phyloP scores from a whole-genome alignment of 2,329 filamentous ascomycete species.

The Pseudocercospora vitis region DNA sequence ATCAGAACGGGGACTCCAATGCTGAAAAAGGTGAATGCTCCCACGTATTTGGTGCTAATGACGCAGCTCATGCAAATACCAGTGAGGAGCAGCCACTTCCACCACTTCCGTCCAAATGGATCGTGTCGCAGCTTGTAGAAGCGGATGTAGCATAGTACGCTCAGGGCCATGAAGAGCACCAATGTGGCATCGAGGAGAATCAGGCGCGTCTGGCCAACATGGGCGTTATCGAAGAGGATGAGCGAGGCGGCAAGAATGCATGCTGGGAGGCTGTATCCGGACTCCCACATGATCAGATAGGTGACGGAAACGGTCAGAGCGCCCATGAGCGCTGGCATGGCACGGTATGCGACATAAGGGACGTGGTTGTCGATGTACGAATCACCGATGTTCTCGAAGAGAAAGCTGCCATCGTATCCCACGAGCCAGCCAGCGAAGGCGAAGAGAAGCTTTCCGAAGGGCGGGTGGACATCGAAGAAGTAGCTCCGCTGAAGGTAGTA shows the following conservation, averaged over 20 bases:
- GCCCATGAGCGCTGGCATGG: slow-evolving; percentile 87
- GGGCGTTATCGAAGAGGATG: slow-evolving; percentile 93
- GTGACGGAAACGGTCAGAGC: slow-evolving; percentile 90
- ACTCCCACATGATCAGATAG: slow-evolving; percentile 99
- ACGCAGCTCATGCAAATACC: slow-evolving; percentile 94
- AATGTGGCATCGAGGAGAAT: slow-evolving; percentile 94
- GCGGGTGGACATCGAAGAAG: slow-evolving; percentile 99
- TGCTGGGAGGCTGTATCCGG: slow-evolving; percentile 91
- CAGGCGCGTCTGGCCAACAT: slow-evolving; percentile 92
- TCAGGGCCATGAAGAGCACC: slow-evolving; percentile 94
- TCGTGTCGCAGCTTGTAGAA: slow-evolving; percentile 95
- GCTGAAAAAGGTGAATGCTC: slow-evolving; percentile 93
- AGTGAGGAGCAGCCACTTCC: slow-evolving; percentile 97
- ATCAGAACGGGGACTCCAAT: slow-evolving; percentile 92
- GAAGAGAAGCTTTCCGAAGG: slow-evolving; percentile 96
- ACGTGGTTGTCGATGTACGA: slow-evolving; percentile 97
- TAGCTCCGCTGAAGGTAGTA: slow-evolving; percentile 94
- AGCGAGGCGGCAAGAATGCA: slow-evolving; percentile 82
- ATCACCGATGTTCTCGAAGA: slow-evolving; percentile 99
- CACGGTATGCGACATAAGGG: slow-evolving; percentile 92
- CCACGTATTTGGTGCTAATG: slow-evolving; percentile 98
- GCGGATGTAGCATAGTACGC: slow-evolving; percentile 88
- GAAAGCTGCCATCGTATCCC: slow-evolving; percentile 93
- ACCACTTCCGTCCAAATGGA: slow-evolving; percentile 94
- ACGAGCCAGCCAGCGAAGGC: slow-evolving; percentile 96